Evolutionary conservation across 2,329 filamentous ascomycete species (phyloP).

Genomic region (Ilyonectria robusta): DNA sequence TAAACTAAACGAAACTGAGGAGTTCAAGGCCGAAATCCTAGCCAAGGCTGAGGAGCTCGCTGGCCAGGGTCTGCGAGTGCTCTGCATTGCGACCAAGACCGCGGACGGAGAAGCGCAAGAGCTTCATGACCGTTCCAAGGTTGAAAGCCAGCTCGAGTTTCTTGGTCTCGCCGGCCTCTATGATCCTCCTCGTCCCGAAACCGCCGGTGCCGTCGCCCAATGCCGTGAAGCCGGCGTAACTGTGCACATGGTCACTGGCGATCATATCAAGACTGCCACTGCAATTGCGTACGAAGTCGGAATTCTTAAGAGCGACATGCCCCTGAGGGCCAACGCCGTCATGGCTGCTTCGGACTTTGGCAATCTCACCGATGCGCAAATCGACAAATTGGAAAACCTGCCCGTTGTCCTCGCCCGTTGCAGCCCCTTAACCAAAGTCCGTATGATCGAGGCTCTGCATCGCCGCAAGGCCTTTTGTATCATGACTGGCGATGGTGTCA

Average conservation of each 20-base stretch:
- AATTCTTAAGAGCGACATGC: conserved; percentile 62
- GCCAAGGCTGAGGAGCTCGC: conserved; percentile 70
- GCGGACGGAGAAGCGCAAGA: conserved; percentile 55
- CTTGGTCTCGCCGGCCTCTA: conserved; percentile 81
- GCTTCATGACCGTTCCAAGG: conserved; percentile 63
- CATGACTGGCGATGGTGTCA: conserved; percentile 84
- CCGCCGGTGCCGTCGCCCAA: conserved; percentile 70
- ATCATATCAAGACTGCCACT: conserved; percentile 77
- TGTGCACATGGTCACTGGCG: conserved; percentile 79
- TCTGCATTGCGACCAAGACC: conserved; percentile 72
- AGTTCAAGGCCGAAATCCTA: conserved; percentile 62
- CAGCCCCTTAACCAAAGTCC: conserved; percentile 79
- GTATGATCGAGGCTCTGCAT: conserved; percentile 82
- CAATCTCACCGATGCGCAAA: conserved; percentile 71
- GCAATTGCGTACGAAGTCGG: conserved; percentile 77
- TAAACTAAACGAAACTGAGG: conserved; percentile 63
- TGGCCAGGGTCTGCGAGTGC: conserved; percentile 75
- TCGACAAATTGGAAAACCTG: conserved; percentile 72
- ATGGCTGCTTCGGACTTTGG: conserved; percentile 77
- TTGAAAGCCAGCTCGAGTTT: conserved; percentile 73
- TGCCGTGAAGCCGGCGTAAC: conserved; percentile 74
- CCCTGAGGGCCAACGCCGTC: conserved; percentile 60
- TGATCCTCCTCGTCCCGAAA: conserved; percentile 79
- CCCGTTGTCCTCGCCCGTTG: conserved; percentile 80
- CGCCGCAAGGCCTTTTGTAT: conserved; percentile 77